phyloP scores from a whole-genome alignment of 2,329 filamentous ascomycete species.

The Fusarium xyrophilum region DNA sequence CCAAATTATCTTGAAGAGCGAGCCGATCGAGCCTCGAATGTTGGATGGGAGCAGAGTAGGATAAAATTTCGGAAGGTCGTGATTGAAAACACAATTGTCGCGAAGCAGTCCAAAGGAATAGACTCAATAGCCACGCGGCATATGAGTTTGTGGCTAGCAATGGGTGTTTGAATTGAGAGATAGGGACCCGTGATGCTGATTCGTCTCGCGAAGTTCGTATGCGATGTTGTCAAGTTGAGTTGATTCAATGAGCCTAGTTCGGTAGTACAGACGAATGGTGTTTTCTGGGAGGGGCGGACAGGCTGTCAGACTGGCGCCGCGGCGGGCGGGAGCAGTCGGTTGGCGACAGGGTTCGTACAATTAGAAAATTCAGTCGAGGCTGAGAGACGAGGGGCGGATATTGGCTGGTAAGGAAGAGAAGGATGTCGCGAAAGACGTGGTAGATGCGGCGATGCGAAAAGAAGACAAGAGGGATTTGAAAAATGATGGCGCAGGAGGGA shows the following conservation, averaged over 20 bases:
- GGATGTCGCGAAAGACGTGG: slow-evolving; percentile 14
- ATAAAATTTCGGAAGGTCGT: not conserved
- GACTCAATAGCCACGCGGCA: slow-evolving; percentile 30
- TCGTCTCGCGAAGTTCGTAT: slow-evolving; percentile 8
- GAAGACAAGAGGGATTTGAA: slow-evolving; percentile 18
- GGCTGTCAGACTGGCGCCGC: slow-evolving; percentile 30
- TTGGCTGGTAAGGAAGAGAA: slow-evolving; percentile 21
- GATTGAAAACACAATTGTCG: slow-evolving; percentile 14
- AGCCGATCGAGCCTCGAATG: not conserved
- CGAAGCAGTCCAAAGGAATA: slow-evolving; percentile 16
- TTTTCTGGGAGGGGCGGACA: slow-evolving; percentile 34
- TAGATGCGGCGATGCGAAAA: slow-evolving; percentile 14
- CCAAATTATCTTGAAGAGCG: slow-evolving; percentile 4
- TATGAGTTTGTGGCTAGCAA: slow-evolving; percentile 9
- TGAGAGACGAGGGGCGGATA: slow-evolving; percentile 19
- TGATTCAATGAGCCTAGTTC: slow-evolving; percentile 17
- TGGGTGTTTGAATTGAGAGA: not conserved
- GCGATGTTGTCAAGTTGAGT: slow-evolving; percentile 17
- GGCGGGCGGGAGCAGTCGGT: slow-evolving; percentile 26
- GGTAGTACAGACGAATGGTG: slow-evolving; percentile 25
- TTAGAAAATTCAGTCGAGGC: slow-evolving; percentile 33
- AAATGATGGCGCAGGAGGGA: slow-evolving; percentile 29
- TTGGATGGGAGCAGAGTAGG: not conserved
- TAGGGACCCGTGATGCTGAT: not conserved
- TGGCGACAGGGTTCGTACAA: slow-evolving; percentile 30